Conservation (phyloP, 2,329 filamentous ascomycete species). For the Paecilomyces formosus region DNA sequence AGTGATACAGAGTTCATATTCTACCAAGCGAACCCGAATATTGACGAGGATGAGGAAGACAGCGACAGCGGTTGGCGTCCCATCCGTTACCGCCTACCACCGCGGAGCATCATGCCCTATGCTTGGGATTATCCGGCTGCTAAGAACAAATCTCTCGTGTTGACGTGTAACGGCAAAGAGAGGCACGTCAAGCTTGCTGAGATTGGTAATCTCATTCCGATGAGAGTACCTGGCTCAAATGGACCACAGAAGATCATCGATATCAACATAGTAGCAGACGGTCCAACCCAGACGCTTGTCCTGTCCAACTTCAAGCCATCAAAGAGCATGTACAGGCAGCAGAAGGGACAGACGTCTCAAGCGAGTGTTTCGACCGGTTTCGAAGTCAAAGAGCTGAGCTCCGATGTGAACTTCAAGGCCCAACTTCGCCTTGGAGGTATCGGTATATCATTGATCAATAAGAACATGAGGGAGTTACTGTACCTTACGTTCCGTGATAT, state of each 20-base stretch:
- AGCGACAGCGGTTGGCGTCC: constrained; percentile 78
- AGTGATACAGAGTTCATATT: constrained; percentile 96
- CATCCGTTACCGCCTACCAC: constrained; percentile 83
- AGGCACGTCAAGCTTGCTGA: constrained; percentile 91
- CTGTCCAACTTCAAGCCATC: constrained; percentile 89
- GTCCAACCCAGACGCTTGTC: constrained; percentile 89
- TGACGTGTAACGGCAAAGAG: constrained; percentile 71
- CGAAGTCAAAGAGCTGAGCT: constrained; percentile 88
- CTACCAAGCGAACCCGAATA: constrained; percentile 86
- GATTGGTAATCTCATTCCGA: constrained; percentile 90
- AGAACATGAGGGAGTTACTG: constrained; percentile 81
- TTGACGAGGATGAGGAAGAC: constrained; percentile 83
- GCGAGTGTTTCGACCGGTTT: constrained; percentile 63
- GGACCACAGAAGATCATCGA: constrained; percentile 80
- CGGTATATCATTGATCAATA: constrained; percentile 88
- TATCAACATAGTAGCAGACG: constrained; percentile 90
- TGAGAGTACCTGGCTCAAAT: constrained; percentile 68
- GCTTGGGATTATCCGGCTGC: constrained; percentile 98
- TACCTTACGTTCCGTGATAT: constrained; percentile 92
- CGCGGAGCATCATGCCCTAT: constrained; percentile 97
- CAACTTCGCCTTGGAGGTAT: constrained; percentile 83
- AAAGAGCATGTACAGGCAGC: constrained; percentile 80
- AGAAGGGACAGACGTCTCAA: constrained; percentile 48
- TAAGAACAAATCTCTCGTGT: constrained; percentile 89
- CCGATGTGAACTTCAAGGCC: constrained; percentile 78